Conservation (phyloP, 148 eudicot genomes). For the Diospyros kaki region DNA sequence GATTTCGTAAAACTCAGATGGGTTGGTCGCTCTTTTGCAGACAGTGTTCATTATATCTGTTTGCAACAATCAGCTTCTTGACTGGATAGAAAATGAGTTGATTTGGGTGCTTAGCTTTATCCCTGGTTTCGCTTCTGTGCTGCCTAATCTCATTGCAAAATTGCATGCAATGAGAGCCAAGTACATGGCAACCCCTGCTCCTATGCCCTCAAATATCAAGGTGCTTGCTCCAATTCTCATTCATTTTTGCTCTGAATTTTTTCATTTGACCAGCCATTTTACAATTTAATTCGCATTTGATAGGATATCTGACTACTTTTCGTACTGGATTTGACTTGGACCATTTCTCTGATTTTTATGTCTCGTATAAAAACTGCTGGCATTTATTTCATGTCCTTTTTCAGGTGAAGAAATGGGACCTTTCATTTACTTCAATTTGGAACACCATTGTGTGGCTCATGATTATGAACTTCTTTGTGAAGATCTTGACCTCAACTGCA, state of each 20-base stretch:
- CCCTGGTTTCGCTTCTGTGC: constrained; percentile 62
- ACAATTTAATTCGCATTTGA: neutral
- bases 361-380: too few species aligned
- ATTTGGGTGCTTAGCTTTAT: constrained; percentile 76
- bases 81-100: constrained; percentile 91
- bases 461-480: constrained; percentile 20
- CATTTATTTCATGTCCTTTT: neutral
- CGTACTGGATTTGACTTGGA: too few species aligned
- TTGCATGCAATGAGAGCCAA: constrained; percentile 78
- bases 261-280: neutral
- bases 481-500: constrained; percentile 22
- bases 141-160: constrained; percentile 60
- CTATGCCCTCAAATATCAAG: constrained; percentile 54
- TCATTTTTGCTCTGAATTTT: neutral
- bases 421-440: constrained; percentile 21
- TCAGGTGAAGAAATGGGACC: constrained; percentile 22
- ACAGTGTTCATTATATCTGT: constrained; percentile 84
- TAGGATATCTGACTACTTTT: too few species aligned
- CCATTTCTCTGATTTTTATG: too few species aligned
- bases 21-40: constrained; percentile 36
- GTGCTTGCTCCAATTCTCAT: constrained; percentile 23
- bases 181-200: constrained; percentile 64
- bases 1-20: too few species aligned
- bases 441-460: constrained; percentile 24
- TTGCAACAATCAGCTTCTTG: constrained; percentile 93